A percentile compares a stretch with the other conserved stretches of the same genome.
These are phyloP conservation scores for Ceratobasidium sp. DNA, from an alignment of 1,284 basidiomycete genomes.

Conservation along the genomic window DNA sequence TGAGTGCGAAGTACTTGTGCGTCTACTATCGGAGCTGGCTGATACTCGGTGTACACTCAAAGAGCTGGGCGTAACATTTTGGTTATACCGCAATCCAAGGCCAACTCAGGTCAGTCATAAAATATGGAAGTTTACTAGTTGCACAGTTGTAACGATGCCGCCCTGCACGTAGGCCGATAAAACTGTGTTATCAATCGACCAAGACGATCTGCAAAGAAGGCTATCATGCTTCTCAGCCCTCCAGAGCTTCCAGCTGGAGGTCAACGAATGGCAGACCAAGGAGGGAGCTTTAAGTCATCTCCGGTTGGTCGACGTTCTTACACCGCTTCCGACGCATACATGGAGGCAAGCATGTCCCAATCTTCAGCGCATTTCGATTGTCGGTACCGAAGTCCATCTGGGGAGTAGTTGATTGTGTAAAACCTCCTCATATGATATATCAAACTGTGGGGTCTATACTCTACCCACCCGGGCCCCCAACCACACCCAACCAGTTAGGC, in stretches of 20 bases:
- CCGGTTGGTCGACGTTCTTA: neutral
- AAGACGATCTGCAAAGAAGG: neutral
- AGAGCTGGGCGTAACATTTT: neutral
- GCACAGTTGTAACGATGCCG: neutral
- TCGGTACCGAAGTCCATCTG: neutral
- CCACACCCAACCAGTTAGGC: no score
- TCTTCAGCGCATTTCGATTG: neutral
- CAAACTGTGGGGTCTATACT: no score
- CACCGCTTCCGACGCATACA: neutral
- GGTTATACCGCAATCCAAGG: no score
- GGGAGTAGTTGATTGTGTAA: neutral
- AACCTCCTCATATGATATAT: no score
- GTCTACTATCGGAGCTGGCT: neutral
- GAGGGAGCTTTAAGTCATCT: neutral
- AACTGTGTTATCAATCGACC: neutral
- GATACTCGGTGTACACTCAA: neutral
- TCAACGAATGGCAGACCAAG: neutral
- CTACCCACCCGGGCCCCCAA: no score
- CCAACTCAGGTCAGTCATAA: neutral
- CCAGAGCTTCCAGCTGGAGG: neutral
- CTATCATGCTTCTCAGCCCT: neutral
- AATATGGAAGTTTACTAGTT: neutral
- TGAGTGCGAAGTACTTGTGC: neutral
- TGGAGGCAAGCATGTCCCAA: neutral
- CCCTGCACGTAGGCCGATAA: neutral